Base-by-base conservation (phyloP, 164 flowering plant genomes). In the Malania oleifera region DNA sequence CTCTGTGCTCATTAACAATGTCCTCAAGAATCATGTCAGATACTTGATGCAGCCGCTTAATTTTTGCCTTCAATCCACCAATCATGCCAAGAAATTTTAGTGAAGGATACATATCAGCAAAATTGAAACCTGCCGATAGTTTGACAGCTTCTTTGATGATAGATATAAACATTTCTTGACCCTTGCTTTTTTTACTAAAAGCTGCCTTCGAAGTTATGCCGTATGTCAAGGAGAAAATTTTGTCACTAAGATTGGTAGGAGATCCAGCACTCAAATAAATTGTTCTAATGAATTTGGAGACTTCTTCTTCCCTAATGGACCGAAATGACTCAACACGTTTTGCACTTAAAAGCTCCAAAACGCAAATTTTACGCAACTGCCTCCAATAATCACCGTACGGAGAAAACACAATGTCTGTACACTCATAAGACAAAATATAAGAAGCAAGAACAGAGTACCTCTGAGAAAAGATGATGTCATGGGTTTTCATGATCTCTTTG, bases 361-460 rank as follows among this genome's bases (percentile, higher is more conserved):
- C 27, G 37, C 77, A 77, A 5, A 80, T 57, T 54, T 73, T 77
- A 1, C 78, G 47, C 7, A 82, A 22, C 35, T 77, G 73, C 31
- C 81, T 70, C 87, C 82, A 81, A 46, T 80, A 71, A 7, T 58
- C 56, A 3, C 82, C 82, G 28, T 74, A 77, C 1, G 81, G 79
- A 14, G 80, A 35, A 56, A 73, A 76, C 5, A 46, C 70, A 14
- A 80, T 62, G 57, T 59, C 45, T 1, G 72, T 57, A 12, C 43
- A 52, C 43, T 51, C 64, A 59, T 80, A 72, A 40, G 72, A 38
- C 41, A 75, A n/a, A 35, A 76, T 59, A 10, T 45, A 46, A 12
- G 76, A 26, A 37, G 67, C 65, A 19, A 69, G 40, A 7, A 52
- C 9, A 1, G 4, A 18, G 0, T 73, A 74, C 58, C 82, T 66